These are phyloP conservation scores for Trichoderma sp. DNA, from an alignment of 2,329 filamentous ascomycete species.

Conservation along the genomic window DNA sequence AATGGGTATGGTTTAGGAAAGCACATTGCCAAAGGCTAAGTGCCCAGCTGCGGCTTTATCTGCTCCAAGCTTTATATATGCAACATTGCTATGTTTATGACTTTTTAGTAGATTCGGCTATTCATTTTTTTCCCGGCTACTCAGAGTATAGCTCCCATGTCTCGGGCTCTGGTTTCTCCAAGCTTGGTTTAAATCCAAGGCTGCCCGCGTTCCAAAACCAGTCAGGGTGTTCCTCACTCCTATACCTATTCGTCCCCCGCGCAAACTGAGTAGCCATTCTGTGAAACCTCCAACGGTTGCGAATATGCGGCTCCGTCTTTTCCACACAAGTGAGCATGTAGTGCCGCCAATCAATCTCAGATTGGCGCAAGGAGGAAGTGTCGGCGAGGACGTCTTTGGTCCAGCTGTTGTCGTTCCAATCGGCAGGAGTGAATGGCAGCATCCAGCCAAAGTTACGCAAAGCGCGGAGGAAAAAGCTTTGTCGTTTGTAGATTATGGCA, in stretches of 20 bases:
- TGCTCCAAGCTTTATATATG: neutral
- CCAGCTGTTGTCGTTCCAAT: slow-evolving; percentile 14
- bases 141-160: neutral
- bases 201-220: slow-evolving; percentile 8
- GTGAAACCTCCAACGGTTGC: slow-evolving; percentile 14
- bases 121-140: neutral
- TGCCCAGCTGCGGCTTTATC: neutral
- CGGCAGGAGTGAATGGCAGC: slow-evolving; percentile 17
- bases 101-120: neutral
- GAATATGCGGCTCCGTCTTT: neutral
- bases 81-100: neutral
- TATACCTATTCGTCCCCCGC: slow-evolving; percentile 1
- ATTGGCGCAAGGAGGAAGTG: neutral
- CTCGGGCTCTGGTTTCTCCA: neutral
- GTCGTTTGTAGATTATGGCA: slow-evolving; percentile 7
- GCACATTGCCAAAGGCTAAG: neutral
- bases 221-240: slow-evolving; percentile 4
- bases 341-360: slow-evolving; percentile 8
- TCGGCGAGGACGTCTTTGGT: neutral
- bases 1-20: neutral
- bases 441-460: slow-evolving; percentile 23
- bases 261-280: slow-evolving; percentile 15
- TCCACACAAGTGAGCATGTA: slow-evolving; percentile 3
- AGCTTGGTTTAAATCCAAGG: neutral
- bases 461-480: neutral